A percentile compares a stretch with the other conserved stretches of the same genome.
These are phyloP conservation scores for Holtermannia corniformis DNA, from an alignment of 768 basidiomycete genomes.

Conservation along the genomic window DNA sequence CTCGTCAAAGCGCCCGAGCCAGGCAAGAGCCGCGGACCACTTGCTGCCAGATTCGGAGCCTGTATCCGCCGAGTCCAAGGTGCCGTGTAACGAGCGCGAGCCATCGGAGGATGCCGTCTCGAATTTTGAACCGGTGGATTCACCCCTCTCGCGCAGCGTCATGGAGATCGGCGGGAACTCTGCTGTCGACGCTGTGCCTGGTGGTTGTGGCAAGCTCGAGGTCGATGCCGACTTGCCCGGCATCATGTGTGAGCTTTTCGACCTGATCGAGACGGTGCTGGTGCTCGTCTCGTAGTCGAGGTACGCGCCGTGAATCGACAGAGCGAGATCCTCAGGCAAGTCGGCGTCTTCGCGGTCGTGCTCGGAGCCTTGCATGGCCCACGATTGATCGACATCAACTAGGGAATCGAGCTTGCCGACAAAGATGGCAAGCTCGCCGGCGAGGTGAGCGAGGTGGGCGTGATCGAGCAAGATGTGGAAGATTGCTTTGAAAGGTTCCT, in stretches of 20 bases:
- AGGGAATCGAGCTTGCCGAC: slow-evolving; percentile 16
- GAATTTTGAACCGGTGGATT: neutral
- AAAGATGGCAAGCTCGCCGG: slow-evolving; percentile 28
- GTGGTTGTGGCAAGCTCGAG: neutral
- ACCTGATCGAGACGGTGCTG: neutral
- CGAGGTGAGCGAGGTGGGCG: slow-evolving; percentile 28
- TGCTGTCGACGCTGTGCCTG: neutral
- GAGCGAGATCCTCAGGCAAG: neutral
- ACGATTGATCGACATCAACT: slow-evolving; percentile 31
- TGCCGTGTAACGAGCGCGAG: slow-evolving; percentile 8
- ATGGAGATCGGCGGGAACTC: neutral
- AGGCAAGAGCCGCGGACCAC: neutral
- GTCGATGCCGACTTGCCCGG: neutral
- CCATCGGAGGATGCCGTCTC: slow-evolving; percentile 7
- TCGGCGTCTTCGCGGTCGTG: neutral
- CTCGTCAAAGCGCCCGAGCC: slow-evolving; percentile 8
- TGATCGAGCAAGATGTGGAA: slow-evolving; percentile 16
- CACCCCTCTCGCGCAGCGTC: too few species aligned
- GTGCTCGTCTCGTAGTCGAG: neutral
- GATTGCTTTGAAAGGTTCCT: slow-evolving; percentile 15
- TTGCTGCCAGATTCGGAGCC: neutral
- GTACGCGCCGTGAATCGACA: neutral
- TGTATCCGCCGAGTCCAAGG: slow-evolving; percentile 1
- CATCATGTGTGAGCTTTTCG: neutral
- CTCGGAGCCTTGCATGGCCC: slow-evolving; percentile 13